Base-by-base conservation (phyloP, 345 rosid species). In the Corchorus capsularis region DNA sequence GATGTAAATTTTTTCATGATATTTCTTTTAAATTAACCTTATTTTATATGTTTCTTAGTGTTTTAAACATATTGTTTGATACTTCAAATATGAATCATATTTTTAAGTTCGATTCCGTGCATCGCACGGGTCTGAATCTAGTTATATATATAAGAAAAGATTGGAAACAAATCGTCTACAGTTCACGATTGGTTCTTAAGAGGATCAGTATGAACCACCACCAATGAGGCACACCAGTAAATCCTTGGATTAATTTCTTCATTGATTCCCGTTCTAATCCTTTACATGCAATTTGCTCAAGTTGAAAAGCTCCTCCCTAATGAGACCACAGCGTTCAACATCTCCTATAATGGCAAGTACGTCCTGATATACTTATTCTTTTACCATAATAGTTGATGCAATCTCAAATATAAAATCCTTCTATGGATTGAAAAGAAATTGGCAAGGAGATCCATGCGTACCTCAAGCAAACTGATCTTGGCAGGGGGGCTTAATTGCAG, bases 381-480 rank as follows among this genome's bases (percentile, higher is more conserved):
- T 32, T 39, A 72, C 14, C 45, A 63, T 52, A 2, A 34, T 16
- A 85, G 88, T 72, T 63, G 79, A 79, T 60, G 83, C 85, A n/a
- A 75, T 86, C 20, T n/a, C 10, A 22, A 76, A 83, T 15, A 75
- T 86, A 60, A 78, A 78, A 71, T 64, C 79, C 57, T 20, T 34
- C 0, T 78, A 83, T 66, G 63, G 67, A 34, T 47, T 83, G 22
- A 75, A 53, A 14, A 82, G 52, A 73, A 77, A 78, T 34, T 84
- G 82, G 87, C 84, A 86, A 82, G 87, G 87, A 65, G 87, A 86
- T 76, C 89, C 87, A 22, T 84, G 89, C 79, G 69, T 53, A 6
- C 87, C 89, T 34, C 74, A 45, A 57, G 50, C 0, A 2, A 76
- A 27, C 47, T 41, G n/a, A n/a, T n/a, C 46, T 8, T 86, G 87